Percentiles rank a stretch among this genome's conserved stretches.
Conservation (phyloP, 257 asterid species). For the Solanum medicagineum region DNA sequence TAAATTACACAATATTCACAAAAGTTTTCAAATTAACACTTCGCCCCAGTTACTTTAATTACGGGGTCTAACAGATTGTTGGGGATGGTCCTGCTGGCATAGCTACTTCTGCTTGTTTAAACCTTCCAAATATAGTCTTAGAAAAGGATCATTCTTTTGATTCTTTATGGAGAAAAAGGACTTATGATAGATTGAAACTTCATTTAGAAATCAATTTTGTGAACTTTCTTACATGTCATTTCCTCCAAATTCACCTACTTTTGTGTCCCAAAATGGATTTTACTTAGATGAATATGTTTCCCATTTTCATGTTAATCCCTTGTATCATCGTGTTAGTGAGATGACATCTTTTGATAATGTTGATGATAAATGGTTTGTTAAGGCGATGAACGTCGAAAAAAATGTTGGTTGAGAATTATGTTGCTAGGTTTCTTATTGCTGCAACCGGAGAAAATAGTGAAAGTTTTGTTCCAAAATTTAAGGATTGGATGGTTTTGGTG, state of each 20-base stretch:
- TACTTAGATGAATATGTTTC: too few relatives aligned
- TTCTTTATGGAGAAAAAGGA: slow-evolving; percentile 28
- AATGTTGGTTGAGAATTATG: slow-evolving; percentile 6
- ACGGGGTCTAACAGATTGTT: too few relatives aligned
- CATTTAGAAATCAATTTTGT: slow-evolving; percentile 40
- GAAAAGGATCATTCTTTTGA: slow-evolving; percentile 45
- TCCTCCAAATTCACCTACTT: slow-evolving; percentile 28
- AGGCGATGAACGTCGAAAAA: background rate
- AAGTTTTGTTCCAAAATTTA: slow-evolving; percentile 21
- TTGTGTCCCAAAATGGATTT: slow-evolving; percentile 21
- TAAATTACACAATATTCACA: too few relatives aligned
- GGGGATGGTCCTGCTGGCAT: slow-evolving; percentile 73
- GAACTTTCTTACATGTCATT: slow-evolving; percentile 41
- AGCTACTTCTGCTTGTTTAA: slow-evolving; percentile 47
- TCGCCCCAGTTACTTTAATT: too few relatives aligned
- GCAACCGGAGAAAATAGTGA: slow-evolving; percentile 44
- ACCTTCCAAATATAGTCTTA: background rate
- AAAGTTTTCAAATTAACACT: too few relatives aligned
- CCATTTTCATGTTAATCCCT: background rate
- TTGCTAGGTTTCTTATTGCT: too few relatives aligned
- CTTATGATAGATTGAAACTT: slow-evolving; percentile 19
- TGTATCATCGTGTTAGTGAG: slow-evolving; percentile 2
- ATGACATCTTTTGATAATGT: slow-evolving; percentile 6
- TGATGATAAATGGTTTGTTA: slow-evolving; percentile 16
- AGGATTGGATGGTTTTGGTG: slow-evolving; percentile 24